Evolutionary conservation across 2,329 filamentous ascomycete genomes (phyloP).

Genomic region (Fusarium nanum): DNA sequence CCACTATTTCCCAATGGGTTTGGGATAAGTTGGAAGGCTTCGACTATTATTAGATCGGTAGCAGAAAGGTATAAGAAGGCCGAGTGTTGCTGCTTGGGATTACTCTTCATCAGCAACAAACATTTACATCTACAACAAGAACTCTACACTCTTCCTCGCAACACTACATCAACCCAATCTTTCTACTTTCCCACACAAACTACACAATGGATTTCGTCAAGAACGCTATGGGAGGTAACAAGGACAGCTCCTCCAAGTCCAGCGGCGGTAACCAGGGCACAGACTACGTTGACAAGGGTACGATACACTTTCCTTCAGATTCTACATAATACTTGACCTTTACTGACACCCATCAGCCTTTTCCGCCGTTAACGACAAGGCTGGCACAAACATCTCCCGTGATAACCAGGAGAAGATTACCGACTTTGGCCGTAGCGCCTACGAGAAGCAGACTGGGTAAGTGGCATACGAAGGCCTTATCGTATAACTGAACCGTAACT

Average conservation of each 20-base stretch:
- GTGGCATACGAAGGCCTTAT: constrained; percentile 11
- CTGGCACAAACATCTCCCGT: constrained; percentile 50
- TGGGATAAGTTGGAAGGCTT: constrained; percentile 12
- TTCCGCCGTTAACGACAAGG: constrained; percentile 49
- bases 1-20: constrained; percentile 10
- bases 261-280: constrained; percentile 9
- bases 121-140: background rate
- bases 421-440: constrained; percentile 51
- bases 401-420: constrained; percentile 55
- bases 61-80: constrained; percentile 37
- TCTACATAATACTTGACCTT: background rate
- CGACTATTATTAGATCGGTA: constrained; percentile 6
- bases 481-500: background rate
- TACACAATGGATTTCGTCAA: constrained; percentile 55
- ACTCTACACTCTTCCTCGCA: background rate
- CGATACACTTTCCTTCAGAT: background rate
- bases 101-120: background rate
- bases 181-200: background rate
- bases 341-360: constrained; percentile 43
- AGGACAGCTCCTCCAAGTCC: constrained; percentile 8
- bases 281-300: constrained; percentile 57
- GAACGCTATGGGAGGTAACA: constrained; percentile 29
- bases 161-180: background rate
- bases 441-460: constrained; percentile 55
- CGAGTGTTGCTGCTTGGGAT: background rate